These are phyloP conservation scores for Coleophoma crateriformis DNA, from an alignment of 2,329 filamentous ascomycete species.

Conservation along the genomic window DNA sequence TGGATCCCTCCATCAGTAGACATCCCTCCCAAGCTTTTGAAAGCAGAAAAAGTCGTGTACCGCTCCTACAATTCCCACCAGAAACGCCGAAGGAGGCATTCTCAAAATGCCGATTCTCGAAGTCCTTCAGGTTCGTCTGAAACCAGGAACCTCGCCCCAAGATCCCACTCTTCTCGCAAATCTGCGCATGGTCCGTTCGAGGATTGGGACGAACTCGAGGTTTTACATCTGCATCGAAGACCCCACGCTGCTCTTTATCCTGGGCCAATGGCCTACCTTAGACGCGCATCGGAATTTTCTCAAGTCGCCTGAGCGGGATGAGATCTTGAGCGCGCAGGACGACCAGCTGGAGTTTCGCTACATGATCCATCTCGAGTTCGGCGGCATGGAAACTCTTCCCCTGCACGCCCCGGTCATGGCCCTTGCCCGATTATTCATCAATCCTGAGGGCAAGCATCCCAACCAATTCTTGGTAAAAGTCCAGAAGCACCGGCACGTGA, in stretches of 20 bases:
- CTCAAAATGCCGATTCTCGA: conserved; percentile 10
- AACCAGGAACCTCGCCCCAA: conserved; percentile 1
- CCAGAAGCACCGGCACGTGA: not conserved
- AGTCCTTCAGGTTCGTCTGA: conserved; percentile 10
- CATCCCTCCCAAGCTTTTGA: too few species aligned
- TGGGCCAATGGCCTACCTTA: conserved; percentile 11
- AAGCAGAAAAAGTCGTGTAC: too few species aligned
- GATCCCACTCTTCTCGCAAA: conserved; percentile 7
- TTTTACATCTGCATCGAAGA: conserved; percentile 14
- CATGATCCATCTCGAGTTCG: conserved; percentile 7
- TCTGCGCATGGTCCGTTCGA: conserved; percentile 5
- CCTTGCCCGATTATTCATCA: conserved; percentile 6
- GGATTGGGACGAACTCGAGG: conserved; percentile 7
- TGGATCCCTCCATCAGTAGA: too few species aligned
- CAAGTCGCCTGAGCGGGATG: conserved; percentile 3
- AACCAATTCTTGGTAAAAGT: not conserved
- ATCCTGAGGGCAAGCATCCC: conserved; percentile 1
- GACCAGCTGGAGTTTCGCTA: conserved; percentile 10
- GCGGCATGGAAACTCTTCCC: conserved; percentile 3
- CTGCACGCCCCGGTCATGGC: conserved; percentile 8
- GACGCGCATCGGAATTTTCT: conserved; percentile 9
- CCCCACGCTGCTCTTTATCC: conserved; percentile 9
- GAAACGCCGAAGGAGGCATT: not conserved
- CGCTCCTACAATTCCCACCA: too few species aligned
- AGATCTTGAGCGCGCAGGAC: conserved; percentile 9